phyloP scores from a whole-genome alignment of 495 filamentous ascomycete species.

The Pseudevernia furfuracea region DNA sequence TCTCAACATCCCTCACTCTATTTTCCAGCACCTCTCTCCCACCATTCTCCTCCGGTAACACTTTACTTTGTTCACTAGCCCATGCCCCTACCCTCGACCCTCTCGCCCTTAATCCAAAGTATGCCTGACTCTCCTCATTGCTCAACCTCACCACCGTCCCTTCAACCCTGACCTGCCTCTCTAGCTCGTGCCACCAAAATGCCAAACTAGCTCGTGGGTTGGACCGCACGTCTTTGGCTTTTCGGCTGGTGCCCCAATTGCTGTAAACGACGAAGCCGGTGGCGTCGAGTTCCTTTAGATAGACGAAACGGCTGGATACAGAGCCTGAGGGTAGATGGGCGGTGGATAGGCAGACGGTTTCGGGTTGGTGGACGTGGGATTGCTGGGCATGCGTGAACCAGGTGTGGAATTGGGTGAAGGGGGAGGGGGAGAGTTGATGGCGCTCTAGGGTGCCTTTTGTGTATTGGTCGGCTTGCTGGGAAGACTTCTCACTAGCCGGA shows the following conservation, averaged over 20 bases:
- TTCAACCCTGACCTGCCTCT: conserved; percentile 59
- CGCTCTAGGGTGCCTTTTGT: conserved; percentile 33
- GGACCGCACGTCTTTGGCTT: conserved; percentile 54
- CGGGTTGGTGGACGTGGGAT: conserved; percentile 52
- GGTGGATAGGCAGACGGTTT: conserved; percentile 72
- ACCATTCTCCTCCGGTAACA: conserved; percentile 19
- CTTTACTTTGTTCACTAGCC: conserved; percentile 86
- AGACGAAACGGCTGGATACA: conserved; percentile 77
- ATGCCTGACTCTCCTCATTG: conserved; percentile 72
- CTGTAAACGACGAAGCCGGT: conserved; percentile 85
- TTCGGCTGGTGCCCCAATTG: conserved; percentile 70
- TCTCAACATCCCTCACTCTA: conserved; percentile 18
- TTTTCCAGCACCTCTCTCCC: conserved; percentile 38
- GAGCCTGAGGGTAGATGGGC: conserved; percentile 77
- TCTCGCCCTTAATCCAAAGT: conserved; percentile 70
- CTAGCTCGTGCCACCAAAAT: conserved; percentile 81
- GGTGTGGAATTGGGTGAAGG: conserved; percentile 62
- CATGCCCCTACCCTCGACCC: conserved; percentile 84
- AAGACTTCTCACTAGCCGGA: conserved; percentile 80
- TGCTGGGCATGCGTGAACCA: conserved; percentile 73
- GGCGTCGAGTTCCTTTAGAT: conserved; percentile 70
- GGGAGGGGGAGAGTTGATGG: conserved; percentile 49
- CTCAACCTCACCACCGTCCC: conserved; percentile 57
- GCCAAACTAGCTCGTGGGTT: conserved; percentile 65
- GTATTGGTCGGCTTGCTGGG: conserved; percentile 21